These are phyloP conservation scores for Pharus latifolius DNA, from an alignment of 176 grass and related monocot genomes.

Conservation along the genomic window DNA sequence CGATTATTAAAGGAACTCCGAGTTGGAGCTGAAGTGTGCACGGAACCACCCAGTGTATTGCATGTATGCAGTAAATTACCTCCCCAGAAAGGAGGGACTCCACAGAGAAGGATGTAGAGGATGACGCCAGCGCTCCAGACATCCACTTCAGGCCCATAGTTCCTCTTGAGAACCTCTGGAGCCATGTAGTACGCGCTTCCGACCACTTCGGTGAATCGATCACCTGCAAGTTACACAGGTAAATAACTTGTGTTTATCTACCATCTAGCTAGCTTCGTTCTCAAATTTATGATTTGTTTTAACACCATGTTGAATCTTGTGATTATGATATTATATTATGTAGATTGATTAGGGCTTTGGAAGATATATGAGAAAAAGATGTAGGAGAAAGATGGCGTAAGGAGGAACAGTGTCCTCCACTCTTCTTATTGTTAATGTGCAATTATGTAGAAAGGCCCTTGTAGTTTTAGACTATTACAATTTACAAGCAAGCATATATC, in stretches of 20 bases:
- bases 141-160: conserved; percentile 71
- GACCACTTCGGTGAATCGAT: conserved; percentile 68
- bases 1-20: neutral
- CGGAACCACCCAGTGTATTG: neutral
- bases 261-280: too few relatives aligned
- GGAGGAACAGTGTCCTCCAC: too few relatives aligned
- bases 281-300: neutral
- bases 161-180: conserved; percentile 66
- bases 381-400: too few relatives aligned
- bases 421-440: too few relatives aligned
- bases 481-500: too few relatives aligned
- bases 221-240: conserved; percentile 9
- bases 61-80: conserved; percentile 16
- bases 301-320: too few relatives aligned
- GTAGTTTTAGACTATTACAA: too few relatives aligned
- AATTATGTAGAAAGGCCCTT: too few relatives aligned
- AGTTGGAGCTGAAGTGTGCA: neutral
- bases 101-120: conserved; percentile 78
- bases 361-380: too few relatives aligned
- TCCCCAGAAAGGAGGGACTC: conserved; percentile 82
- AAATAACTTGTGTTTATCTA: neutral
- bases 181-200: conserved; percentile 84
- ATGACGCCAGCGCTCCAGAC: conserved; percentile 86
- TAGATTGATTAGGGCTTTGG: too few relatives aligned
- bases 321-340: too few relatives aligned